Evolutionary conservation across 805 yeast genomes (phyloP).

Genomic region (Candida vartiovaarae): DNA sequence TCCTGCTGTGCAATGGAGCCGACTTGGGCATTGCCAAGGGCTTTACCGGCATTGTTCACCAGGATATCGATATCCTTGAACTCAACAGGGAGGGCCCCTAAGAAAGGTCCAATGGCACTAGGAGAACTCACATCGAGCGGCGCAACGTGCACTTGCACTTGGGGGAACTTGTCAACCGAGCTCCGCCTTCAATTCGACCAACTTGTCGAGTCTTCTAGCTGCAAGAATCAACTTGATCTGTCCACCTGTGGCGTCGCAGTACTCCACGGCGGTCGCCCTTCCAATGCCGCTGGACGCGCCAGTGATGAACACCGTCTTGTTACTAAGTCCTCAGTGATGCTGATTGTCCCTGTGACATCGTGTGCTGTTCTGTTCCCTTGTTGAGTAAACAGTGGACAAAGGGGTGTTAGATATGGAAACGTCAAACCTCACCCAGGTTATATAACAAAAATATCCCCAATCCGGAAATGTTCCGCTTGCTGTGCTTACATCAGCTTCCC

Average conservation of each 20-base stretch:
- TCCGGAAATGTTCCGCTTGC: too few relatives aligned
- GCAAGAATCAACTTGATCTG: slow-evolving; percentile 61
- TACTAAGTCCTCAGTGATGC: slow-evolving; percentile 78
- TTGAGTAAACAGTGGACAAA: too few relatives aligned
- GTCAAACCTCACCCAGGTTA: too few relatives aligned
- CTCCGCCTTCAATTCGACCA: slow-evolving; percentile 41
- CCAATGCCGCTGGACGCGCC: slow-evolving; percentile 98
- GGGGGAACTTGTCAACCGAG: slow-evolving; percentile 41
- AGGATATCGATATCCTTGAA: slow-evolving; percentile 61
- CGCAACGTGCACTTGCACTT: slow-evolving; percentile 37
- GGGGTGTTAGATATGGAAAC: too few relatives aligned
- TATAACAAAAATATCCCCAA: too few relatives aligned
- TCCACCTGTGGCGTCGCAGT: slow-evolving; percentile 72
- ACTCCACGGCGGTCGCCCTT: slow-evolving; percentile 81
- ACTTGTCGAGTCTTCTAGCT: slow-evolving; percentile 66
- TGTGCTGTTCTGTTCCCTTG: neutral
- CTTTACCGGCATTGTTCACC: slow-evolving; percentile 74
- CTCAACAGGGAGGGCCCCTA: slow-evolving; percentile 47
- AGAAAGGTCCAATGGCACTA: slow-evolving; percentile 43
- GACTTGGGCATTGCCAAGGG: slow-evolving; percentile 69
- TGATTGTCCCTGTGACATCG: slow-evolving; percentile 59
- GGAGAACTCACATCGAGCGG: slow-evolving; percentile 52
- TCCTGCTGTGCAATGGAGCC: slow-evolving; percentile 63
- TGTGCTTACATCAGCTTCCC: too few relatives aligned
- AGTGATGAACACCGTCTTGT: slow-evolving; percentile 78